Base-by-base conservation (phyloP, 106 monocot genomes). In the Allium cepa region DNA sequence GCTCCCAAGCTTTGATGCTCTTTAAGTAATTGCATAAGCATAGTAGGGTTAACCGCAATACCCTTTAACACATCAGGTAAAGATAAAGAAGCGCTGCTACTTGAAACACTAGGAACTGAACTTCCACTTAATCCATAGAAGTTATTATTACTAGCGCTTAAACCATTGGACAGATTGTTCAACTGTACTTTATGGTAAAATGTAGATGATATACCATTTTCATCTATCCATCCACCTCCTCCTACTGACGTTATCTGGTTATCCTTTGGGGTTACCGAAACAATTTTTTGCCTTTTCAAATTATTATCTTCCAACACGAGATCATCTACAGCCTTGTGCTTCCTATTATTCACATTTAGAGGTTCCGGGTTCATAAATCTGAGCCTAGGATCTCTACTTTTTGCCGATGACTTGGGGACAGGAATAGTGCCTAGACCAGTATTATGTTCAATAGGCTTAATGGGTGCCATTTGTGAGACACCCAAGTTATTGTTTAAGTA, bases 321-420 rank as follows among this genome's bases (percentile, higher is more conserved):
- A 6, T 68, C 82, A 76, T 87, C 81, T 13, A 47, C 61, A 60
- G 63, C 60, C 69, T 74, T 85, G 62, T 99, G 74, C 70, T 93
- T 99, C 65, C 75, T 82, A 64, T 72, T 52, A 74, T 76, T 80
- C 46, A 64, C 3, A 63, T 18, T 67, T 45, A 14, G 65, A 2
- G 26, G 18, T 72, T 85, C 79, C 61, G 73, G 22, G n/a, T 83
- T 88, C 11, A 81, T 57, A 56, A 88, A 75, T 73, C 77, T 87
- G 47, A 93, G 83, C 72, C 99, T 82, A 50, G 99, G 99, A 80
- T 99, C 99, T 77, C 93, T 92, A 55, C 84, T 99, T 67, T 85
- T 93, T 45, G 68, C 53, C 0, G 68, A 56, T 51, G 79, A 70
- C 71, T 87, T 99, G 14, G 52, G 36, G 48, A 50, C 62, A 11